Evolutionary conservation across 805 yeast genomes (phyloP).

Genomic region (Candida khao-thaluensis): DNA sequence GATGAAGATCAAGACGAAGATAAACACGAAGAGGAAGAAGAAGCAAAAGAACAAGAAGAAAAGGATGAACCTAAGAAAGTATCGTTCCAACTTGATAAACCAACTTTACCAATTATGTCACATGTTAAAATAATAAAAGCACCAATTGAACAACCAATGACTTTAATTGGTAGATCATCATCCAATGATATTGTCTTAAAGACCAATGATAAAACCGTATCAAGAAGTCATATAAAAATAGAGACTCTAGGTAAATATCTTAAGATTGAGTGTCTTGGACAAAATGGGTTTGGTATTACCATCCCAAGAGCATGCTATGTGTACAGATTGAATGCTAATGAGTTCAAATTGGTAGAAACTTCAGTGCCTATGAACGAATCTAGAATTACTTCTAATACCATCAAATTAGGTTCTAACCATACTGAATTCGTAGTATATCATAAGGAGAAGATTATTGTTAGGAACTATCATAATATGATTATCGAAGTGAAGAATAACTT

Average conservation of each 20-base stretch:
- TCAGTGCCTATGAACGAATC: conserved; percentile 9
- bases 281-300: conserved; percentile 72
- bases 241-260: conserved; percentile 44
- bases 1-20: not conserved
- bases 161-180: conserved; percentile 69
- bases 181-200: conserved; percentile 52
- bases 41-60: not conserved
- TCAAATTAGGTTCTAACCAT: conserved; percentile 40
- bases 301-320: conserved; percentile 53
- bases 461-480: conserved; percentile 58
- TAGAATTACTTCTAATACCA: conserved; percentile 26
- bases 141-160: conserved; percentile 32
- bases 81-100: conserved; percentile 15
- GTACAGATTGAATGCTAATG: conserved; percentile 18
- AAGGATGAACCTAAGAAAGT: conserved; percentile 13
- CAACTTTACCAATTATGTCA: conserved; percentile 13
- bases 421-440: conserved; percentile 58
- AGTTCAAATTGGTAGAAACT: conserved; percentile 20
- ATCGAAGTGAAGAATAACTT: conserved; percentile 71
- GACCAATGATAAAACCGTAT: conserved; percentile 53
- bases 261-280: conserved; percentile 69
- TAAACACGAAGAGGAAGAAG: not conserved
- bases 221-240: conserved; percentile 63
- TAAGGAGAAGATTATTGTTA: conserved; percentile 64
- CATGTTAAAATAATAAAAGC: conserved; percentile 39